phyloP scores from a whole-genome alignment of 2,329 filamentous ascomycete species.

The Acephala macrosclerotiorum region DNA sequence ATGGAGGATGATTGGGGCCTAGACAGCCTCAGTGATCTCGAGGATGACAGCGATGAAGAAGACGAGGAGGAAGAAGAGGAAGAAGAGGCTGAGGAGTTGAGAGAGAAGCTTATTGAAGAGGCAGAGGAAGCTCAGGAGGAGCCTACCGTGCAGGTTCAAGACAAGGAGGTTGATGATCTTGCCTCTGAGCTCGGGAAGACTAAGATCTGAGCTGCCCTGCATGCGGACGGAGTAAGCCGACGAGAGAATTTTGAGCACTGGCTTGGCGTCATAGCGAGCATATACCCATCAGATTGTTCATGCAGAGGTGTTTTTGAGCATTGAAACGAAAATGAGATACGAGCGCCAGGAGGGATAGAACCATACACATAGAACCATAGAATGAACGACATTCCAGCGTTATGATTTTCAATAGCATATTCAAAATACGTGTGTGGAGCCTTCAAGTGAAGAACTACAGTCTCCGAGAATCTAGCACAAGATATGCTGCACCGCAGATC shows the following conservation, averaged over 20 bases:
- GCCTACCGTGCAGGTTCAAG: conserved; percentile 73
- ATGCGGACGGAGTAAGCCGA: neutral
- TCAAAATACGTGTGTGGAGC: no score
- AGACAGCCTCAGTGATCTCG: conserved; percentile 85
- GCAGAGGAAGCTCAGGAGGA: conserved; percentile 77
- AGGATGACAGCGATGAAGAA: conserved; percentile 73
- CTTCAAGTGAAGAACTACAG: no score
- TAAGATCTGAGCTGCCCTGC: conserved; percentile 22
- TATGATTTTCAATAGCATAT: neutral
- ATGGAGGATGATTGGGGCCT: conserved; percentile 85
- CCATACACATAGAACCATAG: conserved; percentile 20
- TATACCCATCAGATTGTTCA: conserved; percentile 5
- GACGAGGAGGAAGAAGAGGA: conserved; percentile 71
- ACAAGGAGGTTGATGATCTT: conserved; percentile 82
- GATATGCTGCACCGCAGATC: no score
- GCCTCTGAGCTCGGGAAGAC: conserved; percentile 78
- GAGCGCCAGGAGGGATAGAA: neutral
- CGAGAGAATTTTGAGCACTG: conserved; percentile 9
- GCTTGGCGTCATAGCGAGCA: conserved; percentile 7
- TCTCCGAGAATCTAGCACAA: no score
- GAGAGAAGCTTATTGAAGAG: conserved; percentile 73
- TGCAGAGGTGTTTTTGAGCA: conserved; percentile 4
- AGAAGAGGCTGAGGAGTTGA: conserved; percentile 65
- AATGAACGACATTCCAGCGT: neutral
- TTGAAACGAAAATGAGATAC: neutral